Conservation (phyloP, 1,139 yeast species). For the Blastobotrys elegans region DNA sequence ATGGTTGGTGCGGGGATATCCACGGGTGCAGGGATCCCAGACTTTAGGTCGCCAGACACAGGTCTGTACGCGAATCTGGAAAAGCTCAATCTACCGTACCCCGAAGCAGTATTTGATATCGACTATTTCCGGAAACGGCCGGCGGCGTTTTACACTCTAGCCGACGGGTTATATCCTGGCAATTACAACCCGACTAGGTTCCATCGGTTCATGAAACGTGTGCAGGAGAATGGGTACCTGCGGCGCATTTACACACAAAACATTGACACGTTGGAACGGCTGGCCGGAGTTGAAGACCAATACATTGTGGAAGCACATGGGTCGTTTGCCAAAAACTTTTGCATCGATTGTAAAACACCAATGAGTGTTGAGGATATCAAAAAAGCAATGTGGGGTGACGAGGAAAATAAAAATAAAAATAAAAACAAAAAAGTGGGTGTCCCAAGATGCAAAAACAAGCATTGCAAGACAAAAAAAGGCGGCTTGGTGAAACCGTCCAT, state of each 20-base stretch:
- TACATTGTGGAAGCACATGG: constrained; percentile 90
- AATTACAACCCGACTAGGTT: constrained; percentile 77
- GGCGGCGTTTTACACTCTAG: constrained; percentile 75
- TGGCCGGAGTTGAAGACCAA: constrained; percentile 68
- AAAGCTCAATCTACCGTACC: constrained; percentile 71
- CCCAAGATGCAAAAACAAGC: constrained; percentile 48
- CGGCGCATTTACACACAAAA: constrained; percentile 83
- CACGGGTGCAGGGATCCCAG: constrained; percentile 88
- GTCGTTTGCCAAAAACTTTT: constrained; percentile 78
- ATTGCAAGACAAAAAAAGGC: constrained; percentile 30
- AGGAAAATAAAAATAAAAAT: constrained; percentile 18
- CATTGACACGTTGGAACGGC: constrained; percentile 83
- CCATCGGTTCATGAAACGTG: constrained; percentile 62
- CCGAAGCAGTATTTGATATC: constrained; percentile 94
- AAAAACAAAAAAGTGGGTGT: constrained; percentile 32
- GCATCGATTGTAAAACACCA: constrained; percentile 64
- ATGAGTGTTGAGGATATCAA: constrained; percentile 51
- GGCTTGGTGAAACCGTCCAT: constrained; percentile 90
- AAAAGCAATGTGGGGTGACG: constrained; percentile 36
- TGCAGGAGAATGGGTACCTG: constrained; percentile 59
- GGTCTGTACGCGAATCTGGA: constrained; percentile 83
- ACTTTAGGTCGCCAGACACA: constrained; percentile 83
- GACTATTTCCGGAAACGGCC: constrained; percentile 73
- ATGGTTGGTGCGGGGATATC: constrained; percentile 81
- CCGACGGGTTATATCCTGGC: constrained; percentile 84